Evolutionary conservation across 2,329 filamentous ascomycete species (phyloP), one percentile per base, ranked within the genome.

Genomic region (Tympanopsis confertula): DNA sequence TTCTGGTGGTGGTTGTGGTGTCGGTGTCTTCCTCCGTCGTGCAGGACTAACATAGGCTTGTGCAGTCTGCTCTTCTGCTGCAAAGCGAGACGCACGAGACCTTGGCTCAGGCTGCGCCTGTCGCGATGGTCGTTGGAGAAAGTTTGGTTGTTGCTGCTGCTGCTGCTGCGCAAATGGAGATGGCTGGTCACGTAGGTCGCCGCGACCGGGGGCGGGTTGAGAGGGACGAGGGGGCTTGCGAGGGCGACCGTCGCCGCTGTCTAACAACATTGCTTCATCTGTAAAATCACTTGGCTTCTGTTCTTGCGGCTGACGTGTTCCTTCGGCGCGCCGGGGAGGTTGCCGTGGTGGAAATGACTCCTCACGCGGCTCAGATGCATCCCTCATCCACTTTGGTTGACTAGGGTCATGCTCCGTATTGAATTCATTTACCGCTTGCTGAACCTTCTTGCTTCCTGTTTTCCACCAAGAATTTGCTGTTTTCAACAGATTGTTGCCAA

Each of bases 381-480:
- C 82, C 48, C 82, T 78, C 89, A 98, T 94, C 91, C 91, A 98
- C 53, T 86, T 91, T 1, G 91, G 91, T 53, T 94, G 85, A 50
- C 57, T 84, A 2, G 82, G 69, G 51, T 94, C 87, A 19, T 68
- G 30, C 30, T 71, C 70, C 44, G 74, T 68, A 46, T 82, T 74
- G 41, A 96, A 83, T 13, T 98, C 91, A 5, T 87, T 79, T 22
- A 96, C 84, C 4, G 86, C 89, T 57, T 91, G 86, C 50, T 94
- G 86, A 41, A 96, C 74, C 54, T 86, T 88, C 59, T 94, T 98
- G 52, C 88, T 86, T 0, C 89, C 80, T 3, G 83, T 85, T 55
- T 94, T 98, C 91, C 91, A 98, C 1, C 96, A 62, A 1, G 86
- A 89, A 47, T 93, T 94, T 2, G 91, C 91, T 3, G 88, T 91